Base-by-base conservation (phyloP, 345 rosid genomes). In the Raphanus sativus region DNA sequence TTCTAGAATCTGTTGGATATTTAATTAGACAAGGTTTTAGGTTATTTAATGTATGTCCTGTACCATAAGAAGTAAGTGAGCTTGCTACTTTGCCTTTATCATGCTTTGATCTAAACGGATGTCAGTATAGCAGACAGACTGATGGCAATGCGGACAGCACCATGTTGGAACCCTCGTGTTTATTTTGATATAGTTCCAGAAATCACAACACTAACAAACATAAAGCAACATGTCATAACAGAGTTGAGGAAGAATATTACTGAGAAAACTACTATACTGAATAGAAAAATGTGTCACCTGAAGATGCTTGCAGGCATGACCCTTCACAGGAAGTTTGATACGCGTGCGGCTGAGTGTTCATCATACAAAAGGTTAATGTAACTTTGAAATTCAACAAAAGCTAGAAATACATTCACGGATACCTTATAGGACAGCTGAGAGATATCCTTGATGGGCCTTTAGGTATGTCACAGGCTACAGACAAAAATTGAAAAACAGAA, bases 101-200 rank as follows among this genome's bases (percentile, higher is more conserved):
- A 92, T 87, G 82, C 78, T 89, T 81, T 87, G 94, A 83, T 92
- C 98, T 62, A 87, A 17, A 38, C 98, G 86, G 56, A 95, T 81
- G 65, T 92, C 91, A 12, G 81, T 81, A 84, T 88, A 90, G 84
- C 90, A 88, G 67, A 89, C 89, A 65, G 84, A 74, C 76, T 76
- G 98, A 77, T 89, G 89, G 79, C 99, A 95, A 72, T 88, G 89
- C 4, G 99, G 98, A 75, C 99, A 95, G 65, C 99, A 96, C 98
- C 99, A 95, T 58, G 94, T 88, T 45, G 99, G 99, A 73, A 85
- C 83, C 80, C 88, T 88, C 52, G 76, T 78, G 81, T 95, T 95
- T 76, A 95, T 92, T 17, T 72, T 69, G 26, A 92, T 71, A 62
- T 82, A 95, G 81, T 89, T 95, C 52, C 85, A 78, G 77, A 85